phyloP scores from a whole-genome alignment of 495 filamentous ascomycete genomes.

The Tuber magnatum region DNA sequence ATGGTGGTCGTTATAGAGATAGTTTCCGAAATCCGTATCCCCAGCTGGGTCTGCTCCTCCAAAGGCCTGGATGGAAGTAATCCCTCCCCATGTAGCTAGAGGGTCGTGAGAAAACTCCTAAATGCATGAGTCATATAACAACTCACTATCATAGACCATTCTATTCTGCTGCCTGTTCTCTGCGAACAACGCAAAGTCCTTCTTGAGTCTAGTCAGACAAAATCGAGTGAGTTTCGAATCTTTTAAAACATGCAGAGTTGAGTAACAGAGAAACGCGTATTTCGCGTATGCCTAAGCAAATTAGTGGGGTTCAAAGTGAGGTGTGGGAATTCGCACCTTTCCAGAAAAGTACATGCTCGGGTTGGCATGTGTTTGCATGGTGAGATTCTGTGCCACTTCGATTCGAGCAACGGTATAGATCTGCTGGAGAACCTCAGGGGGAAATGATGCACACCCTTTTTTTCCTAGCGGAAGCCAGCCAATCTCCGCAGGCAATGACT shows the following conservation, averaged over 20 bases:
- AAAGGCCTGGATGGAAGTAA: constrained; percentile 73
- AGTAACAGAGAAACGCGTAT: neutral
- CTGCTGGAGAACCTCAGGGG: neutral
- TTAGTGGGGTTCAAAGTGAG: constrained; percentile 22
- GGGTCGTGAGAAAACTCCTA: constrained; percentile 61
- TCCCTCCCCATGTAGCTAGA: constrained; percentile 70
- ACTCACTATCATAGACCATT: constrained; percentile 67
- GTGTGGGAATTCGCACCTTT: constrained; percentile 51
- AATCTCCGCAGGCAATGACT: constrained; percentile 8
- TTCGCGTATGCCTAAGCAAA: constrained; percentile 37
- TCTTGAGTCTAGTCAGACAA: constrained; percentile 42
- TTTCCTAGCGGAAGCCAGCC: constrained; percentile 7
- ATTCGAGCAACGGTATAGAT: constrained; percentile 23
- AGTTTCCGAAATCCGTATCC: constrained; percentile 7
- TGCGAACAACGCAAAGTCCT: constrained; percentile 63
- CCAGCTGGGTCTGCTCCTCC: constrained; percentile 55
- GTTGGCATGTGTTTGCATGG: constrained; percentile 62
- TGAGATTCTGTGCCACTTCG: constrained; percentile 69
- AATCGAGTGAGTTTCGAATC: constrained; percentile 53
- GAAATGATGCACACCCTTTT: neutral
- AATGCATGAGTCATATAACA: constrained; percentile 72
- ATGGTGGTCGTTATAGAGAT: constrained; percentile 86
- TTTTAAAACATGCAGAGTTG: neutral
- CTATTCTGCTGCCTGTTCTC: constrained; percentile 68
- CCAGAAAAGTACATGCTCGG: constrained; percentile 88